Base-by-base conservation (phyloP, 805 yeast genomes). In the Jamesozyma piceae region DNA sequence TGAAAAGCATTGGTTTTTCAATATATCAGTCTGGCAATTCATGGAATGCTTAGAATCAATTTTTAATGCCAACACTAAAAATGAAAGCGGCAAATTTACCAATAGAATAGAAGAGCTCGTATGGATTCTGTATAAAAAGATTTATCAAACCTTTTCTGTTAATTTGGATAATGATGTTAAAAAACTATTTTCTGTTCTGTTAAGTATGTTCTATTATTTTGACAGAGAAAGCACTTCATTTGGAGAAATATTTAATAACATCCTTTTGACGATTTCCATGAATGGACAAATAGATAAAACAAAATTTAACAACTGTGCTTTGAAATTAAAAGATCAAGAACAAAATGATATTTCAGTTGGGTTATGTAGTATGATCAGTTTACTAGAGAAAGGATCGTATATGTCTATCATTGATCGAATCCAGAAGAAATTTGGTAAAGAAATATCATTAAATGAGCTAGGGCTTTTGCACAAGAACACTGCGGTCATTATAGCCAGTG, bases 1-100 rank as follows among this genome's bases (percentile, higher is more conserved):
- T 17, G 37, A 44, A 0, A 39, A 77, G n/a, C 73, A 73, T 44
- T 58, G 58, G 24, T 74, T 78, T 47, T 89, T 86, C 57, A 73
- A 72, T 38, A 76, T 82, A 49, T 65, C 86, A 0, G 64, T 80
- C 28, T 65, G 67, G 5, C 68, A 65, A 35, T 69, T 73, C 44
- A 50, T 67, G 43, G 43, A 48, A 1, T 59, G 71, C 15, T 58
- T 75, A 32, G 35, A 48, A 46, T 13, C 33, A 20, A n/a, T 72
- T 63, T 26, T 57, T 65, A 24, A 24, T n/a, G 41, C 22, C 8
- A 8, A 28, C 19, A 4, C 52, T 55, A 30, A 35, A 5, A 29
- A 14, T 18, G 10, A 32, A 4, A 20, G 5, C 20, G 15, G 10
- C 3, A 19, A 35, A 9, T 20, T 27, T 20, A 14, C 21, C 9